Evolutionary conservation across 2,329 filamentous ascomycete species (phyloP), one percentile per base, ranked within the genome.

Genomic region (Rhynchosporium secalis): DNA sequence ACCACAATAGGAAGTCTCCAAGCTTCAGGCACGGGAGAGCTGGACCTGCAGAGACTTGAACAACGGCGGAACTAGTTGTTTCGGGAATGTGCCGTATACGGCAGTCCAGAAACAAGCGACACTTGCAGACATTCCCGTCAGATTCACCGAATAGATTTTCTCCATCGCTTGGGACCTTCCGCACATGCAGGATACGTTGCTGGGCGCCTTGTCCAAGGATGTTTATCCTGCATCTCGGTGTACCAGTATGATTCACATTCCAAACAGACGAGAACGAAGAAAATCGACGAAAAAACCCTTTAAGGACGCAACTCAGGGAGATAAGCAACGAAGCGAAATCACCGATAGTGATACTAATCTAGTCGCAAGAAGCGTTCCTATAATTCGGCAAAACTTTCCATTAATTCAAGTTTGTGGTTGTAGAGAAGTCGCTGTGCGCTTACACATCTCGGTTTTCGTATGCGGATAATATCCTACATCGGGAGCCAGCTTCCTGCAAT

Each of bases 1-100:
- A 40, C 28, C 20, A 41, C 5, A 3, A 28, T 20, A 28, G 4
- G n/a, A 33, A 41, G 20, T 26, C 20, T 41, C 33, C 33, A 29
- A 9, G 10, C 20, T 41, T 36, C n/a, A 54, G 36, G 49, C 28
- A n/a, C 51, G 38, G 28, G 51, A 54, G 28, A 9, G 20, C 20
- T 29, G 51, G 20, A 20, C 36, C 36, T 38, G 20, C 40, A 28
- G 33, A 40, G n/a, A 26, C 20, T 4, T 26, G 4, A 38, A 28
- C 9, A 41, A 41, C 51, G 20, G 36, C 20, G 5, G 3, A 41
- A 12, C 51, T 28, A 54, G 51, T 26, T 41, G 36, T 36, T 28
- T 54, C 33, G 51, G 51, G 51, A 20, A 54, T 54, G 12, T 28
- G 51, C 33, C 51, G 51, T 29, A 28, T 10, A 41, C n/a, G 51